A percentile compares a stretch with the other conserved stretches of the same genome.
Evolutionary conservation across 768 basidiomycete genomes (phyloP).

Genomic region (Rhizopogon vulgaris): DNA sequence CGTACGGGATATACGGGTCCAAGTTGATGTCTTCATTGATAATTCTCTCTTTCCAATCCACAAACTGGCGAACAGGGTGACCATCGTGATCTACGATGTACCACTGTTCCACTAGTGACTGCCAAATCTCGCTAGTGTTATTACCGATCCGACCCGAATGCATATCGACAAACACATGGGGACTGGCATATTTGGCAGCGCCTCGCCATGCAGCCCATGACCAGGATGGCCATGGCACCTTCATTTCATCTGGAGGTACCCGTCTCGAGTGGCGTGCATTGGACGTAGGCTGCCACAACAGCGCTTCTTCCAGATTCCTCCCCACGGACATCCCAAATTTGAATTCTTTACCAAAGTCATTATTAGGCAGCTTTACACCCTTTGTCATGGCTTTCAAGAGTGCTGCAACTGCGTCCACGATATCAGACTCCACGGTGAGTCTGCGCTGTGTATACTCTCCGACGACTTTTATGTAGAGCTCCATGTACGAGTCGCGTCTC

Average conservation of each 20-base stretch:
- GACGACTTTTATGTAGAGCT: too few relatives aligned
- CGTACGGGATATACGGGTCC: background rate
- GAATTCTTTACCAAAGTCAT: too few relatives aligned
- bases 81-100: conserved; percentile 4
- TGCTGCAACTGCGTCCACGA: too few relatives aligned
- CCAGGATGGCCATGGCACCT: conserved; percentile 14
- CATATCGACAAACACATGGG: background rate
- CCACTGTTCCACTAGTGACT: conserved; percentile 14
- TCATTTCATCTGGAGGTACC: background rate
- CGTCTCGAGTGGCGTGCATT: conserved; percentile 8
- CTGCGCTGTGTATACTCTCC: too few relatives aligned
- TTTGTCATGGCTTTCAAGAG: too few relatives aligned
- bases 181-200: conserved; percentile 3
- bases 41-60: background rate
- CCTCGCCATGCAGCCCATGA: conserved; percentile 21
- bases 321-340: background rate
- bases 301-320: conserved; percentile 7
- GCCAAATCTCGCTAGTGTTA: conserved; percentile 2
- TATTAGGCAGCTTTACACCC: too few relatives aligned
- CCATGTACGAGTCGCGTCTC: too few relatives aligned
- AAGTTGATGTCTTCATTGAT: background rate
- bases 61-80: conserved; percentile 3
- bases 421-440: too few relatives aligned
- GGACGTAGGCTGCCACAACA: conserved; percentile 17
- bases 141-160: background rate